Conservation (phyloP, 768 basidiomycete genomes). For the Boletus reticulatus region DNA sequence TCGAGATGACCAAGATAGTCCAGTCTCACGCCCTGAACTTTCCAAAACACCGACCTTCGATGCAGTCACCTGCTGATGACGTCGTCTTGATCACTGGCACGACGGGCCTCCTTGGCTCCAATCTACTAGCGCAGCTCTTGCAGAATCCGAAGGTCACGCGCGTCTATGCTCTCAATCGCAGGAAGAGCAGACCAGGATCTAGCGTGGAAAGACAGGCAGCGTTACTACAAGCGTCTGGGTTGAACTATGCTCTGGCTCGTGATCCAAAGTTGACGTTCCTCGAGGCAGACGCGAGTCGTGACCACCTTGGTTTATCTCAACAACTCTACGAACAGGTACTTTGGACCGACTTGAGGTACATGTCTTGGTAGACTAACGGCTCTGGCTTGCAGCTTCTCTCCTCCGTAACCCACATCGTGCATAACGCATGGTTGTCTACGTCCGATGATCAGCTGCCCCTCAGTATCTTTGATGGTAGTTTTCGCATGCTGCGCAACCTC, state of each 20-base stretch:
- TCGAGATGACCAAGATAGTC: conserved; percentile 13
- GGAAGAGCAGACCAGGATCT: conserved; percentile 10
- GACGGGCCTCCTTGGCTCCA: conserved; percentile 33
- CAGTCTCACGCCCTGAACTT: conserved; percentile 2
- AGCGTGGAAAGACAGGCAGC: conserved; percentile 26
- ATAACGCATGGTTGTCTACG: conserved; percentile 27
- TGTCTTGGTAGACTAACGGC: neutral
- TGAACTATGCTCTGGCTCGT: conserved; percentile 26
- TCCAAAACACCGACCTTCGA: conserved; percentile 6
- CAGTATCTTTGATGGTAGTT: conserved; percentile 7
- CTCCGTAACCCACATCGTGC: conserved; percentile 38
- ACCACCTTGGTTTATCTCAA: conserved; percentile 26
- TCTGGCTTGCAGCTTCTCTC: conserved; percentile 10
- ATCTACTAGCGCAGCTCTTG: conserved; percentile 26
- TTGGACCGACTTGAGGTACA: neutral
- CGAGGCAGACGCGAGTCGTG: conserved; percentile 26
- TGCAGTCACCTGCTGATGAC: neutral
- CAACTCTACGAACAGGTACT: conserved; percentile 28
- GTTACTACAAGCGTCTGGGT: conserved; percentile 30
- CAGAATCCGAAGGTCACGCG: conserved; percentile 5
- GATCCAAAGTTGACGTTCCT: conserved; percentile 33
- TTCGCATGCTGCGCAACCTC: conserved; percentile 28
- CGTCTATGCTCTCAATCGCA: conserved; percentile 32
- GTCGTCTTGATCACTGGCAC: conserved; percentile 35
- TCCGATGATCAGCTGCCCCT: conserved; percentile 3